These are phyloP conservation scores for Tylopilus felleus DNA, from an alignment of 768 basidiomycete species.

Conservation along the genomic window DNA sequence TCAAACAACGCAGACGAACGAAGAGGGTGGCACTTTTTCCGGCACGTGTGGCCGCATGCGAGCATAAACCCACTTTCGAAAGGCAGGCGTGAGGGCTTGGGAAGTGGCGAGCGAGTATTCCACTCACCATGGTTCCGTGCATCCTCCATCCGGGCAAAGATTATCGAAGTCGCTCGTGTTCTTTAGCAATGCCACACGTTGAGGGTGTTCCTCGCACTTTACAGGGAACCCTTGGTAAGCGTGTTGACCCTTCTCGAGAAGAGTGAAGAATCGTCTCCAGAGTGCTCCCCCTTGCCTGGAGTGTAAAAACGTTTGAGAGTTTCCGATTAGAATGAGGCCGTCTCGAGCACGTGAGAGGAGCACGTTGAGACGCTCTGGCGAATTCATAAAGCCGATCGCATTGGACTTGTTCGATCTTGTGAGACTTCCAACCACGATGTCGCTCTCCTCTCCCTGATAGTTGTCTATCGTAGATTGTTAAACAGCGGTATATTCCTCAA, in stretches of 20 bases:
- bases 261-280: constrained; percentile 13
- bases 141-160: constrained; percentile 61
- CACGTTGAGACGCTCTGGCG: constrained; percentile 68
- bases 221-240: constrained; percentile 44
- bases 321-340: constrained; percentile 64
- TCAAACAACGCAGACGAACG: constrained; percentile 37
- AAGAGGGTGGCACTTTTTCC: constrained; percentile 56
- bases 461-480: constrained; percentile 47
- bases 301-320: constrained; percentile 52
- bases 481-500: not conserved
- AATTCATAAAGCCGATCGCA: constrained; percentile 69
- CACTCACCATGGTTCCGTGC: constrained; percentile 53
- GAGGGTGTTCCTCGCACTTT: constrained; percentile 51
- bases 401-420: constrained; percentile 63
- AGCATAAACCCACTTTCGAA: constrained; percentile 6
- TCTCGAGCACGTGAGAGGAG: constrained; percentile 66
- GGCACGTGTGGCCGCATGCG: constrained; percentile 43
- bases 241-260: constrained; percentile 9
- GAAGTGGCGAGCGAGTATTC: too few relatives aligned
- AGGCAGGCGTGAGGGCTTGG: too few relatives aligned
- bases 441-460: constrained; percentile 72
- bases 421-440: constrained; percentile 60
- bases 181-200: constrained; percentile 37
- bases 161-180: constrained; percentile 47
- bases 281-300: constrained; percentile 15